Base-by-base conservation (phyloP, 2,329 filamentous ascomycete species). In the Aspergillus sclerotialis region DNA sequence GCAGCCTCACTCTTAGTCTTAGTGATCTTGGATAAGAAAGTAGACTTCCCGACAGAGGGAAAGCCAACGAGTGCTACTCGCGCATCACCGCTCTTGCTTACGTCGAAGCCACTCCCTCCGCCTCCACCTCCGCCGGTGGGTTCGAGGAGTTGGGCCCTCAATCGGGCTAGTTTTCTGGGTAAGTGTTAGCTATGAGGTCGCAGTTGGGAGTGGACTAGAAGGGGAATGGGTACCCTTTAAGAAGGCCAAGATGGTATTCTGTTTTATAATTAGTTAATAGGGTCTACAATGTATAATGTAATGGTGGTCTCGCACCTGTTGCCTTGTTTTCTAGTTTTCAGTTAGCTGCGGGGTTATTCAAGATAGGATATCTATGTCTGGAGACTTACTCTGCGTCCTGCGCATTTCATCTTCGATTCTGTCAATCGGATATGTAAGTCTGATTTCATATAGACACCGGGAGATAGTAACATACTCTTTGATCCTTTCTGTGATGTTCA, bases 381-480 rank as follows among this genome's bases (percentile, higher is more conserved):
- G 24, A 33, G 26, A 53, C 78, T 72, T 78, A 94, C 90, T 98
- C 72, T 98, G 92, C 55, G 92, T 98, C 79, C 78, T 90, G 64
- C 78, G 82, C 92, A 98, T 98, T 82, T 98, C 92, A 69, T 94
- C 89, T 77, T 98, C 92, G 56, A 98, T 98, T 80, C 90, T 95
- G 50, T 27, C 34, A 16, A 16, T 7, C 42, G 34, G 7, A 55
- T 38, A 39, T 30, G 30, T 30, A 32, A 23, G n/a, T 13, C 13
- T 14, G 29, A 10, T 24, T 15, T 16, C 15, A 46, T 28, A 18
- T 7, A 32, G 15, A 10, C 27, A 26, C 36, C 3, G 10, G 7
- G 30, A 11, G n/a, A 12, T 8, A 13, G 18, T 7, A 7, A 43
- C 48, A 61, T 67, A 94, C 90, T 96, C 92, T 75, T 98, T 98